phyloP scores from a whole-genome alignment of 352 stramenopile genomes.

The Phytophthora macrochlamydospora region DNA sequence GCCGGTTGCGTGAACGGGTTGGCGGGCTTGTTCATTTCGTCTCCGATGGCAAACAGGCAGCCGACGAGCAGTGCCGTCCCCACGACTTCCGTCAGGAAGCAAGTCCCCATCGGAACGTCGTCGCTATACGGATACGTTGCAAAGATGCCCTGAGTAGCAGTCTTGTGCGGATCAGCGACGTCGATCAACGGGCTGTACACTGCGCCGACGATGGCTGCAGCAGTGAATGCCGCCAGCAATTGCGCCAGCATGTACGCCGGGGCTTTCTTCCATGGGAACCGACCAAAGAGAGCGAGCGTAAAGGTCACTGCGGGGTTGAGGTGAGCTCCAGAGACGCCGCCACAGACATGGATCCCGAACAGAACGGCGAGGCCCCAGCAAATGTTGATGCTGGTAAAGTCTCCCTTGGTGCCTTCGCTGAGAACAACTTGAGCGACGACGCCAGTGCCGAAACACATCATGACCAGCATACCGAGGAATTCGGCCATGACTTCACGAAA shows the following conservation, averaged over 20 bases:
- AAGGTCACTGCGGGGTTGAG: constrained; percentile 63
- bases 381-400: constrained; percentile 64
- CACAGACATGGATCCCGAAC: constrained; percentile 59
- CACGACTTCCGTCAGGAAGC: constrained; percentile 69
- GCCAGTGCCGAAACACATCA: constrained; percentile 62
- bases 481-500: constrained; percentile 65
- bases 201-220: constrained; percentile 41
- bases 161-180: constrained; percentile 45
- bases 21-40: constrained; percentile 59
- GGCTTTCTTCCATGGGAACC: constrained; percentile 45
- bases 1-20: constrained; percentile 44
- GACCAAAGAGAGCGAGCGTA: constrained; percentile 49
- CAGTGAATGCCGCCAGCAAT: constrained; percentile 46
- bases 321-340: constrained; percentile 51
- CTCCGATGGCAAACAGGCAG: constrained; percentile 60
- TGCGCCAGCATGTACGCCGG: constrained; percentile 41
- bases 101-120: constrained; percentile 44
- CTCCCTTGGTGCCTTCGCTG: constrained; percentile 48
- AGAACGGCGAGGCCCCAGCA: constrained; percentile 64
- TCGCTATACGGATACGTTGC: constrained; percentile 53
- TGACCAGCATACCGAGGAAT: constrained; percentile 60
- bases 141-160: constrained; percentile 47
- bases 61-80: constrained; percentile 57
- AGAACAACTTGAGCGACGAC: constrained; percentile 66
- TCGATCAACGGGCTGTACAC: constrained; percentile 56